Evolutionary conservation across 768 basidiomycete species (phyloP).

Genomic region (Mycena olivaceomarginata): DNA sequence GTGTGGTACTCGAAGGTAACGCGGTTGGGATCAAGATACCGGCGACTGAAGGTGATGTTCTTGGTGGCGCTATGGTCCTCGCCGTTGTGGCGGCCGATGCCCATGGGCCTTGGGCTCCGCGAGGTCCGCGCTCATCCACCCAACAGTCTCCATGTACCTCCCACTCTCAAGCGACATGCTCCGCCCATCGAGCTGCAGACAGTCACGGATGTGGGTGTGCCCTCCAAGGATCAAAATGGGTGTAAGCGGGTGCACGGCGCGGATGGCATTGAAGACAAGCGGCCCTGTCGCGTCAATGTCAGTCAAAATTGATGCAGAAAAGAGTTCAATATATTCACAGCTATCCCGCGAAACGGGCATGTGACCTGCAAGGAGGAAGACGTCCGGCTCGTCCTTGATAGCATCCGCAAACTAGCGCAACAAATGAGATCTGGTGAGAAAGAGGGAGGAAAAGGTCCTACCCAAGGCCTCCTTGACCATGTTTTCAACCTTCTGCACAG

Average conservation of each 20-base stretch:
- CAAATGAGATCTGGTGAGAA: conserved; percentile 6
- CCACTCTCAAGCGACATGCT: conserved; percentile 90
- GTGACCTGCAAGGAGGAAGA: conserved; percentile 88
- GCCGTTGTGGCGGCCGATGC: conserved; percentile 26
- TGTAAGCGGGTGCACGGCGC: conserved; percentile 81
- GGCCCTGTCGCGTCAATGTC: conserved; percentile 69
- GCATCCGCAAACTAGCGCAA: conserved; percentile 80
- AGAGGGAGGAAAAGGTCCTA: conserved; percentile 48
- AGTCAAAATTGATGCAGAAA: conserved; percentile 10
- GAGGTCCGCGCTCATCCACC: conserved; percentile 77
- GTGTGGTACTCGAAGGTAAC: conserved; percentile 78
- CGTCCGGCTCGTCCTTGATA: conserved; percentile 87
- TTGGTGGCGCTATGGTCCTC: conserved; percentile 50
- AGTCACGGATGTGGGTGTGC: conserved; percentile 89
- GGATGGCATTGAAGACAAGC: conserved; percentile 82
- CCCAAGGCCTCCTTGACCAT: conserved; percentile 91
- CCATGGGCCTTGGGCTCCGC: conserved; percentile 6
- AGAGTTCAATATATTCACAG: conserved; percentile 61
- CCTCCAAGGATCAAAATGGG: conserved; percentile 93
- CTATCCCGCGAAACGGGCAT: conserved; percentile 87
- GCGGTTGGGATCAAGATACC: conserved; percentile 89
- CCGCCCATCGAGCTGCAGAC: conserved; percentile 81
- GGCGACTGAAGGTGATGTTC: conserved; percentile 78
- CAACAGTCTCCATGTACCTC: conserved; percentile 95
- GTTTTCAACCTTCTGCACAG: conserved; percentile 81